Evolutionary conservation across 1,139 yeast species (phyloP).

Genomic region (Pichia cactophila): DNA sequence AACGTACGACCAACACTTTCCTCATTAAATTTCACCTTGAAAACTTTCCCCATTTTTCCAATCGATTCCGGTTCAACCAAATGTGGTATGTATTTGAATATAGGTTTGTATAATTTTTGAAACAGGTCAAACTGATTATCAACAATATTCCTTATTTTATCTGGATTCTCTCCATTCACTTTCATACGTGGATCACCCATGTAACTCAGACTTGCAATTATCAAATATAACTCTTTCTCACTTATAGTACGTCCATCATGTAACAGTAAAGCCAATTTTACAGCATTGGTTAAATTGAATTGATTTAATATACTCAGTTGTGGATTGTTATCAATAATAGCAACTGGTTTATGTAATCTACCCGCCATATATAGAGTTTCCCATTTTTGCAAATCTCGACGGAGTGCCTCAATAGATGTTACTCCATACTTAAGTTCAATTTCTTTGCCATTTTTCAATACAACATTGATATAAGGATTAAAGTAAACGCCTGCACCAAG

Average conservation of each 20-base stretch:
- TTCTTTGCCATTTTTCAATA: constrained; percentile 18
- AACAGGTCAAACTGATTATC: constrained; percentile 64
- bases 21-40: constrained; percentile 19
- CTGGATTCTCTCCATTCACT: constrained; percentile 87
- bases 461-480: constrained; percentile 75
- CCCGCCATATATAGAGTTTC: constrained; percentile 83
- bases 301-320: constrained; percentile 61
- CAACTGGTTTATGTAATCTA: constrained; percentile 88
- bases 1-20: constrained; percentile 28
- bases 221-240: constrained; percentile 62
- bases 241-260: constrained; percentile 33
- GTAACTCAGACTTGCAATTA: constrained; percentile 76
- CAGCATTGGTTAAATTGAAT: constrained; percentile 69
- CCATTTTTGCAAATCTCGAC: constrained; percentile 76
- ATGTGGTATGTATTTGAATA: constrained; percentile 24
- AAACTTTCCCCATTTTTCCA: constrained; percentile 3
- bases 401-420: constrained; percentile 51
- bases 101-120: constrained; percentile 63
- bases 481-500: constrained; percentile 91
- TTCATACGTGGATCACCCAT: constrained; percentile 86
- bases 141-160: constrained; percentile 81
- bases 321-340: constrained; percentile 57
- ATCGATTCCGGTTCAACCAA: not conserved
- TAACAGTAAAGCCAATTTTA: constrained; percentile 61
- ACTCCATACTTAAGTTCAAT: constrained; percentile 80